Conservation (phyloP, 140 eudicot species). For the Ambrosia hybrid region DNA sequence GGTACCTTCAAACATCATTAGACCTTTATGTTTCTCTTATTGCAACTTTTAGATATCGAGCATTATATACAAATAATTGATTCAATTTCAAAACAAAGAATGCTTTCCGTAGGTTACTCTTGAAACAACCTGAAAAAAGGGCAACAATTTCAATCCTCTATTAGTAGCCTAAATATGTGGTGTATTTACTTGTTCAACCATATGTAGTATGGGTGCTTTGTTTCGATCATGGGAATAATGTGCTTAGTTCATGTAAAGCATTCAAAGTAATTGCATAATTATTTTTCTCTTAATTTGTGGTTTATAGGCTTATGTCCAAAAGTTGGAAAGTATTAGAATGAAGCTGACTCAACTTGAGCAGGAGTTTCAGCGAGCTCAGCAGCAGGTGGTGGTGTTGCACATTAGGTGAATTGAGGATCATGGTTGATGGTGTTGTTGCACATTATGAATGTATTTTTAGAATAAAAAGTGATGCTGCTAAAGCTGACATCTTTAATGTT, state of each 20-base stretch:
- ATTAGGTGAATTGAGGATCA: slow-evolving; percentile 44
- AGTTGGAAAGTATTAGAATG: slow-evolving; percentile 92
- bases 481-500: slow-evolving; percentile 56
- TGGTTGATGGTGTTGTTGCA: slow-evolving; percentile 48
- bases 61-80: too few relatives aligned
- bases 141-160: not conserved
- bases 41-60: too few relatives aligned
- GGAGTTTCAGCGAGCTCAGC: slow-evolving; percentile 96
- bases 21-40: too few relatives aligned
- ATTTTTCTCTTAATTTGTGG: not conserved
- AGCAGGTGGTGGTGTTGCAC: slow-evolving; percentile 66
- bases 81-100: too few relatives aligned
- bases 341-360: slow-evolving; percentile 93
- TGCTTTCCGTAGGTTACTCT: too few relatives aligned
- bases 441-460: slow-evolving; percentile 56
- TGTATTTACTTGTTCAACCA: not conserved
- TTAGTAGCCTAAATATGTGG: not conserved
- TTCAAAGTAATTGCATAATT: not conserved
- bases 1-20: too few relatives aligned
- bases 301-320: slow-evolving; percentile 85
- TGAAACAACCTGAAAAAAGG: too few relatives aligned
- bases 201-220: not conserved
- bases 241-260: not conserved
- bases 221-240: not conserved
- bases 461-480: slow-evolving; percentile 54